Evolutionary conservation across 169 alveolate species (phyloP).

Genomic region (Theileria orientalis): DNA sequence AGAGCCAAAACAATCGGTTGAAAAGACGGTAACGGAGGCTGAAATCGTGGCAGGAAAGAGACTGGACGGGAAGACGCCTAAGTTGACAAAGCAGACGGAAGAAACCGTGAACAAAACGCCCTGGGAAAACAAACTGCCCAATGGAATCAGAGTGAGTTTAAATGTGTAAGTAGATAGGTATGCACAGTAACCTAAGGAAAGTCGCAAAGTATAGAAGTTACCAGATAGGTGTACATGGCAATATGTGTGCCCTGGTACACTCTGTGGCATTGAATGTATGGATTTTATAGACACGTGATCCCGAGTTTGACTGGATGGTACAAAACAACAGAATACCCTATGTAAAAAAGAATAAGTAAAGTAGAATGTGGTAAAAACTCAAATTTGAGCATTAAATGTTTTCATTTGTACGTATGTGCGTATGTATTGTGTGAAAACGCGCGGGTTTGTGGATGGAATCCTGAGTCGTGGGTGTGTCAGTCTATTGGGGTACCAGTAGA

Average conservation of each 20-base stretch:
- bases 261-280: too few species aligned
- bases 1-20: constrained; percentile 49
- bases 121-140: constrained; percentile 70
- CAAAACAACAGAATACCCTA: background rate
- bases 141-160: constrained; percentile 71
- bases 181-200: too few species aligned
- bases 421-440: too few species aligned
- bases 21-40: constrained; percentile 2
- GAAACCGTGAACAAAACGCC: constrained; percentile 53
- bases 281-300: constrained; percentile 70
- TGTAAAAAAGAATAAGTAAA: too few species aligned
- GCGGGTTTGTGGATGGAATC: too few species aligned
- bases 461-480: background rate
- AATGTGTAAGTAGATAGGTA: background rate
- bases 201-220: background rate
- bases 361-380: too few species aligned
- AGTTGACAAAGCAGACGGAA: background rate
- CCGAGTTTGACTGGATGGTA: constrained; percentile 54
- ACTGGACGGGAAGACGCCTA: constrained; percentile 55
- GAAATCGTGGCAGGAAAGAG: constrained; percentile 31
- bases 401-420: too few species aligned
- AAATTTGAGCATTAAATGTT: too few species aligned
- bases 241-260: background rate
- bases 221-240: background rate
- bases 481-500: background rate